A percentile compares a stretch with the other conserved stretches of the same genome.
Conservation (phyloP, 345 rosid genomes). For the Rhodamnia rubescens region DNA sequence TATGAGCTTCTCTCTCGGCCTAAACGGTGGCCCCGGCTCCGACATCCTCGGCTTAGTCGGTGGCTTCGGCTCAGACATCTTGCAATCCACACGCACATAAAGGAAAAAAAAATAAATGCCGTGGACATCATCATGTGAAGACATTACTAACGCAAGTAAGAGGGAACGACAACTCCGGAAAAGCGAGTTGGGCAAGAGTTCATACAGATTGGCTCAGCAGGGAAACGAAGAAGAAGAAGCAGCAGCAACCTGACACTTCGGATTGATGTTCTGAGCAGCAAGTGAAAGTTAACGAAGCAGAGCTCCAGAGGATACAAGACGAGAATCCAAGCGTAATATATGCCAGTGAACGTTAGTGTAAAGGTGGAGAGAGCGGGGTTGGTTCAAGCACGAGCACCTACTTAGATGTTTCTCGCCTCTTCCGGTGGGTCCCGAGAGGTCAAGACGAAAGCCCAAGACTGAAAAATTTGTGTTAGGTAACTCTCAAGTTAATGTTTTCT, state of each 20-base stretch:
- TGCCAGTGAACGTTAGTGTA: not conserved
- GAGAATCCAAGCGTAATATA: not conserved
- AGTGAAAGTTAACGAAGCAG: not conserved
- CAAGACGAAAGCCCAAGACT: not conserved
- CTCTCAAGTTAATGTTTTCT: not conserved
- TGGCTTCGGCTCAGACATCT: slow-evolving; percentile 51
- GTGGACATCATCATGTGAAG: not conserved
- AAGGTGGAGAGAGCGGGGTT: not conserved
- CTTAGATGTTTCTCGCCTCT: not conserved
- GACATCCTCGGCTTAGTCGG: slow-evolving; percentile 81
- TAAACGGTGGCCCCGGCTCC: slow-evolving; percentile 56
- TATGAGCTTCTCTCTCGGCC: slow-evolving; percentile 74
- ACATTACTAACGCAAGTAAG: not conserved
- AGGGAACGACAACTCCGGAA: not conserved
- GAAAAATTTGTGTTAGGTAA: rapidly evolving
- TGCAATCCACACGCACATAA: not conserved
- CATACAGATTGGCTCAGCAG: not conserved
- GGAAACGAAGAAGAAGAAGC: not conserved
- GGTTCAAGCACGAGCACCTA: not conserved
- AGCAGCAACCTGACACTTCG: not conserved
- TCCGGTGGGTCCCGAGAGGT: not conserved
- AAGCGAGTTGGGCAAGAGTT: not conserved
- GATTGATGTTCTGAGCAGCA: not conserved
- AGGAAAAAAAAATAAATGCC: not conserved
- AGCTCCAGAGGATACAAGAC: not conserved